Evolutionary conservation across 2,329 filamentous ascomycete genomes (phyloP), one percentile per base, ranked within the genome.

Genomic region (Talaromyces sp.): DNA sequence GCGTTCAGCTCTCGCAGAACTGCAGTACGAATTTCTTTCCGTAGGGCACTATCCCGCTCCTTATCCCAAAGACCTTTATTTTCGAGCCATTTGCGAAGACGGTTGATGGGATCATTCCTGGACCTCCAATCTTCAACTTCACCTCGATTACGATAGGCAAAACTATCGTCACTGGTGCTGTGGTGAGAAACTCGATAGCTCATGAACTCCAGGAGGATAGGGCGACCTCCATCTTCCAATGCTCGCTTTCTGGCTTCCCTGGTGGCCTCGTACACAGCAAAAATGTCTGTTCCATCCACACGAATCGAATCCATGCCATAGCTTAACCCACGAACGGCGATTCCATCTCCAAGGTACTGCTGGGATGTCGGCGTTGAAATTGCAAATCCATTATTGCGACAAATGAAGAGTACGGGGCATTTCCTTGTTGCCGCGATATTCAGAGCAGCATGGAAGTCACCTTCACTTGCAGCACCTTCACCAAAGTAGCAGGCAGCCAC

Each of bases 121-220:
- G n/a, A n/a, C n/a, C n/a, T n/a, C n/a, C n/a, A n/a, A n/a, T n/a
- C n/a, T n/a, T n/a, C n/a, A n/a, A n/a, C n/a, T n/a, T n/a, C n/a
- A n/a, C n/a, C n/a, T n/a, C n/a, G n/a, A n/a, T n/a, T n/a, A 8
- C 95, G 89, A 79, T 99, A 99, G 0, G 95, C 95, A 71, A 97
- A 98, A 28, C 90, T 95, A 77, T 99, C 95, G 72, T 99, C 95
- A 0, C 90, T 95, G 0, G 95, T 99, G 76, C 92, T 96, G 79
- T 99, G 95, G 74, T 99, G 92, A 8, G 91, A 93, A 46, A 98
- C 93, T n/a, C 95, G 91, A 78, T 99, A 99, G 28, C 91, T 93
- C 91, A 99, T 96, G 62, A 92, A 92, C 78, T 99, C 95, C 46
- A 99, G 89, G 7, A 99, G 81, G 0, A 99, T 85, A 0, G 92